A percentile compares a stretch with the other conserved stretches of the same genome.
Evolutionary conservation across 2,329 filamentous ascomycete genomes (phyloP).

Genomic region (Knufia fluminis): DNA sequence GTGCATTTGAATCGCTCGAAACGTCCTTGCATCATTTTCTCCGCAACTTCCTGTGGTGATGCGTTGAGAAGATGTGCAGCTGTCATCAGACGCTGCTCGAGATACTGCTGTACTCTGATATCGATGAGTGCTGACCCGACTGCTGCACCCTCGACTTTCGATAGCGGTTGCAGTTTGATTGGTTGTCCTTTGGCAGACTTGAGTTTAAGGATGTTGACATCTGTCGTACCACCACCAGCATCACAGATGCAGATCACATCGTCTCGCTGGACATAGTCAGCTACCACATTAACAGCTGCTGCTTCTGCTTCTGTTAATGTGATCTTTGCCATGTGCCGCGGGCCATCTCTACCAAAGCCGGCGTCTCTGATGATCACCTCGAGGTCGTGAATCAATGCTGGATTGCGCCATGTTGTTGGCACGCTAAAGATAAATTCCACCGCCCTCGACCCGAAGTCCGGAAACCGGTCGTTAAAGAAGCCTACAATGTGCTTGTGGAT

Average conservation of each 20-base stretch:
- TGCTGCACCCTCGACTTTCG: slow-evolving; percentile 3
- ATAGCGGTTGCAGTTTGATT: slow-evolving; percentile 4
- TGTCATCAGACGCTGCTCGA: slow-evolving; percentile 21
- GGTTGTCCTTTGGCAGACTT: slow-evolving; percentile 11
- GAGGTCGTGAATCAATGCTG: slow-evolving; percentile 30
- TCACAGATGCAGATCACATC: slow-evolving; percentile 44
- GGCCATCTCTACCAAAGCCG: slow-evolving; percentile 24
- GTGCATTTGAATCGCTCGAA: slow-evolving; percentile 9
- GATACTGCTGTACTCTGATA: slow-evolving; percentile 19
- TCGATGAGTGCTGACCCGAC: slow-evolving; percentile 6
- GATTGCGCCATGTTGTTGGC: slow-evolving; percentile 35
- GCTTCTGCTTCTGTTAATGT: slow-evolving; percentile 47
- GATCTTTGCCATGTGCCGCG: slow-evolving; percentile 33
- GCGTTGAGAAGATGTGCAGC: slow-evolving; percentile 18
- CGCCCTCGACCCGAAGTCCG: slow-evolving; percentile 22
- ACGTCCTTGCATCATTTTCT: slow-evolving; percentile 8
- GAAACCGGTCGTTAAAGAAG: slow-evolving; percentile 24
- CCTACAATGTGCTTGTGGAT: slow-evolving; percentile 28
- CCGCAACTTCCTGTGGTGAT: slow-evolving; percentile 14
- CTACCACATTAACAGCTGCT: slow-evolving; percentile 41
- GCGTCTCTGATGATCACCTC: slow-evolving; percentile 25
- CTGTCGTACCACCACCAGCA: slow-evolving; percentile 41
- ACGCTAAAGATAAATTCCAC: slow-evolving; percentile 37
- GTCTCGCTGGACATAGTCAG: slow-evolving; percentile 30
- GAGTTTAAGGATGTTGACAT: slow-evolving; percentile 26